These are phyloP conservation scores for Candida pseudofarinosa DNA, from an alignment of 805 yeast genomes.

Conservation along the genomic window DNA sequence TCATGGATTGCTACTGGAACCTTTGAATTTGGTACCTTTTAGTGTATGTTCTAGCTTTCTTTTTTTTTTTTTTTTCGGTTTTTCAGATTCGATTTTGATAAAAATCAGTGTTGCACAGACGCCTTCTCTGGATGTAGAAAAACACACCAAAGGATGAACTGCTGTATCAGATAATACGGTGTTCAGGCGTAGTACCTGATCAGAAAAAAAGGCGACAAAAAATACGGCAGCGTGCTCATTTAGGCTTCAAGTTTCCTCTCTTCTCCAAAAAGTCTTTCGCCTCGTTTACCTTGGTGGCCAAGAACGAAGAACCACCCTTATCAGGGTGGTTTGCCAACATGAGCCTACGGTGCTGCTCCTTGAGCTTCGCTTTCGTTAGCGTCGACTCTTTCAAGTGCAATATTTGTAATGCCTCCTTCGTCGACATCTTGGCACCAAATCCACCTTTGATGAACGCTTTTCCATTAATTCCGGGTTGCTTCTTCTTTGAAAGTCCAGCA, in stretches of 20 bases:
- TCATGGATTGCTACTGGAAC: no score
- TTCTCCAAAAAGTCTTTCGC: conserved; percentile 81
- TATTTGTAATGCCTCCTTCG: conserved; percentile 84
- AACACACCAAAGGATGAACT: no score
- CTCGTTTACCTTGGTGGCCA: conserved; percentile 90
- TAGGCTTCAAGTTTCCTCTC: conserved; percentile 50
- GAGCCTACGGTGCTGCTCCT: conserved; percentile 75
- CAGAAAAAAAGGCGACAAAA: no score
- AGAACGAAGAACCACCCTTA: conserved; percentile 84
- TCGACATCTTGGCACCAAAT: conserved; percentile 85
- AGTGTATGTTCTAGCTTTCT: no score
- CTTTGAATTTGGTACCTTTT: no score
- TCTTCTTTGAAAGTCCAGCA: conserved; percentile 64
- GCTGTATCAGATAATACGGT: no score
- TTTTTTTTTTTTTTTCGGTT: no score
- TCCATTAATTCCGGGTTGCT: conserved; percentile 64
- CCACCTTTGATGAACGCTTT: conserved; percentile 80
- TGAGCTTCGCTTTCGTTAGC: conserved; percentile 58
- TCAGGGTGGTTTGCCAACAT: conserved; percentile 93
- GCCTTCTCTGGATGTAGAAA: no score
- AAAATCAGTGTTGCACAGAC: no score
- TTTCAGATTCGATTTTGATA: no score
- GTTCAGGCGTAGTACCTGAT: no score
- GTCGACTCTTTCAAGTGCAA: conserved; percentile 69
- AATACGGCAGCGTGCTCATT: no score